Conservation (phyloP, 2,329 filamentous ascomycete genomes). For the Pseudogymnoascus sp. region DNA sequence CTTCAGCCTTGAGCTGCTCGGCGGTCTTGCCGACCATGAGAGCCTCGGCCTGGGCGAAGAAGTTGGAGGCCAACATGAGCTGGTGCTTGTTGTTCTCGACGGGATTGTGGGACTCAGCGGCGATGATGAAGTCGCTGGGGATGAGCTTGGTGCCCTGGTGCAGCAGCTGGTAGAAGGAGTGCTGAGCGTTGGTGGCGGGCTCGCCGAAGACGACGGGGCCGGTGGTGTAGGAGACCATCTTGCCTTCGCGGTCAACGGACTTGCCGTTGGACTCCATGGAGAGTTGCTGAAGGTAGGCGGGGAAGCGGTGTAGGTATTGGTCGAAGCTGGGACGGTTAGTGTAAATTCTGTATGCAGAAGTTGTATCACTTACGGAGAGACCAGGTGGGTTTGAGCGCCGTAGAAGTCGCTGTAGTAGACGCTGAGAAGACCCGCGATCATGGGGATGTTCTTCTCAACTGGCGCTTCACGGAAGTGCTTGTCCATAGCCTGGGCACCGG, state of each 20-base stretch:
- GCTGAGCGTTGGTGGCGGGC: slow-evolving; percentile 97
- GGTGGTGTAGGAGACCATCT: slow-evolving; percentile 94
- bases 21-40: slow-evolving; percentile 86
- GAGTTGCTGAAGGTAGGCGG: slow-evolving; percentile 95
- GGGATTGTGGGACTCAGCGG: slow-evolving; percentile 94
- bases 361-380: slow-evolving; percentile 66
- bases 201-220: slow-evolving; percentile 95
- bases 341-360: slow-evolving; percentile 11
- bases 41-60: slow-evolving; percentile 81
- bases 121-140: slow-evolving; percentile 94
- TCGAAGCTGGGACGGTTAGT: slow-evolving; percentile 69
- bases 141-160: slow-evolving; percentile 99
- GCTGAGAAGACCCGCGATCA: slow-evolving; percentile 83
- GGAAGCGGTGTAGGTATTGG: slow-evolving; percentile 98
- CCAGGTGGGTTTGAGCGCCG: slow-evolving; percentile 92
- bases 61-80: slow-evolving; percentile 90
- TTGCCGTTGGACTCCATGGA: slow-evolving; percentile 99
- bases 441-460: slow-evolving; percentile 88
- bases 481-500: slow-evolving; percentile 95
- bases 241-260: slow-evolving; percentile 81
- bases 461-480: slow-evolving; percentile 92
- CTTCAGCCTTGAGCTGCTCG: slow-evolving; percentile 70
- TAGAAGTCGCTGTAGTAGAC: slow-evolving; percentile 99
- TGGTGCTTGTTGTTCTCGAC: slow-evolving; percentile 89
- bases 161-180: slow-evolving; percentile 99